Evolutionary conservation across 2,329 filamentous ascomycete genomes (phyloP).

Genomic region (Septoria linicola): DNA sequence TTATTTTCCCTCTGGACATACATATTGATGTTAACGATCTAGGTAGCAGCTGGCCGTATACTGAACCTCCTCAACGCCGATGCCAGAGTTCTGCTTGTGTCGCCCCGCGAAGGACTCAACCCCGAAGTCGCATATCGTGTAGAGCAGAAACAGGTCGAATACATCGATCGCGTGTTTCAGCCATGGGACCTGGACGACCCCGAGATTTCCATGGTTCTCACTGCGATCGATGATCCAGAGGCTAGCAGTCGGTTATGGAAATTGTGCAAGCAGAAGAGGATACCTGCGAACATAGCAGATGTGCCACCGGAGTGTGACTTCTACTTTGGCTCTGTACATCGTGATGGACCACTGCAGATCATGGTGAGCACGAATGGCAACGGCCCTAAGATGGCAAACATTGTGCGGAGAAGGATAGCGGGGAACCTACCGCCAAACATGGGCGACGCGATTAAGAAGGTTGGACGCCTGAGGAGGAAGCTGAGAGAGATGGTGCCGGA

Average conservation of each 20-base stretch:
- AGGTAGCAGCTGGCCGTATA: conserved; percentile 95
- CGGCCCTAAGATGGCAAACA: conserved; percentile 83
- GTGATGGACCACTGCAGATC: conserved; percentile 91
- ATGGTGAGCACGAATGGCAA: conserved; percentile 99
- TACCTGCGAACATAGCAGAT: conserved; percentile 94
- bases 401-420: conserved; percentile 81
- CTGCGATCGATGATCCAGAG: conserved; percentile 87
- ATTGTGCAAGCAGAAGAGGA: conserved; percentile 78
- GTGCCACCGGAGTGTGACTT: conserved; percentile 97
- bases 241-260: conserved; percentile 93
- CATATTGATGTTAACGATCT: conserved; percentile 14
- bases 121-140: conserved; percentile 84
- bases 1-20: conserved; percentile 4
- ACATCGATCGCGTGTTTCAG: conserved; percentile 80
- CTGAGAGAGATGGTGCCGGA: conserved; percentile 73
- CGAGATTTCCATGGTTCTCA: conserved; percentile 76
- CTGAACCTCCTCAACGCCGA: conserved; percentile 94
- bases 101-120: conserved; percentile 76
- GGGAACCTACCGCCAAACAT: conserved; percentile 71
- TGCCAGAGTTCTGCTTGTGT: conserved; percentile 82
- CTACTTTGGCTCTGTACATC: conserved; percentile 94
- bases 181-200: conserved; percentile 77
- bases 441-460: conserved; percentile 79
- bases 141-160: conserved; percentile 69
- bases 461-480: conserved; percentile 76